A percentile compares a stretch with the other conserved stretches of the same genome.
Evolutionary conservation across 371 early-diverging fungal genomes (phyloP).

Genomic region (Massospora cicadina): DNA sequence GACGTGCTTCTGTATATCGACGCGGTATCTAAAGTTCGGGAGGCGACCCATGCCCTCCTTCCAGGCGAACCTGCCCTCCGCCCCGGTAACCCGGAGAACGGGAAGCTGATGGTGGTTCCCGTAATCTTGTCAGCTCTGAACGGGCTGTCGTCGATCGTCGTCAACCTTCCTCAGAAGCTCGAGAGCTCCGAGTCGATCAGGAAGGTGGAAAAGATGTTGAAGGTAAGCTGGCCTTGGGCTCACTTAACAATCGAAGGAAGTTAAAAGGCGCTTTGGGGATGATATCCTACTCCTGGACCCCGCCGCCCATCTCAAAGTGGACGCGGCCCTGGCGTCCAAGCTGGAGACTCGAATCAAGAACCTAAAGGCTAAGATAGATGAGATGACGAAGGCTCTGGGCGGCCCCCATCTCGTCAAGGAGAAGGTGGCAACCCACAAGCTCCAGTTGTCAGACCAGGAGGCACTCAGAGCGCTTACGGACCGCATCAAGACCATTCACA

Average conservation of each 20-base stretch:
- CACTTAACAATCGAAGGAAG: slow-evolving; percentile 48
- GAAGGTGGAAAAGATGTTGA: slow-evolving; percentile 22
- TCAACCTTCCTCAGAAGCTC: slow-evolving; percentile 57
- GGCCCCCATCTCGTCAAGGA: not conserved
- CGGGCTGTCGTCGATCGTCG: slow-evolving; percentile 53
- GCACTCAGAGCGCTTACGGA: not conserved
- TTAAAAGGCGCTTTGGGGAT: slow-evolving; percentile 48
- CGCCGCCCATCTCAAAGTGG: slow-evolving; percentile 73
- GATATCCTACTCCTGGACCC: slow-evolving; percentile 75
- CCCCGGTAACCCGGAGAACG: slow-evolving; percentile 9
- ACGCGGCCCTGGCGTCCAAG: slow-evolving; percentile 26
- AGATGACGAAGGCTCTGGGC: not conserved
- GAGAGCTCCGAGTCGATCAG: not conserved
- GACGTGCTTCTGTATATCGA: slow-evolving; percentile 72
- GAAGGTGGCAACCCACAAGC: not conserved
- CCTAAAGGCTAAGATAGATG: not conserved
- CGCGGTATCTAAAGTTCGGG: slow-evolving; percentile 23
- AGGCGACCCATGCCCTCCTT: slow-evolving; percentile 30
- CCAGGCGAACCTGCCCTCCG: not conserved
- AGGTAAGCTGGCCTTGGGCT: slow-evolving; percentile 27
- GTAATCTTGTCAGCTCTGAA: slow-evolving; percentile 53
- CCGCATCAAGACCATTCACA: not conserved
- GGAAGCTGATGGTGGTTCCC: slow-evolving; percentile 41
- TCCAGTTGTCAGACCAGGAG: not conserved
- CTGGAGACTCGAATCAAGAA: not conserved